Percentiles rank a stretch among this genome's conserved stretches.
Evolutionary conservation across 225 moss, liverwort and hornwort genomes (phyloP).

Genomic region (Marchantia paleacea): DNA sequence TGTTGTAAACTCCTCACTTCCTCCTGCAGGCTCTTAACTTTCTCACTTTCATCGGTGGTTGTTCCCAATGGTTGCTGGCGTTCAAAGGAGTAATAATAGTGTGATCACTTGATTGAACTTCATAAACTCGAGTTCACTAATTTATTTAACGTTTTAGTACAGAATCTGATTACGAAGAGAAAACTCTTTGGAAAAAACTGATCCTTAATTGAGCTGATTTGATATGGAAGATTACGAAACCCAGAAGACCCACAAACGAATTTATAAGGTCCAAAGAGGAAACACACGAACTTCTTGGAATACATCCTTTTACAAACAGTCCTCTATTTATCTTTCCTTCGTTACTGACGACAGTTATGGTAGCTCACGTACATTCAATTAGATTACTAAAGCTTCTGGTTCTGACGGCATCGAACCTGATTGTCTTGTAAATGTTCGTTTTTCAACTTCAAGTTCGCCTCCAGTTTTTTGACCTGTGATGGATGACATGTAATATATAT

Average conservation of each 20-base stretch:
- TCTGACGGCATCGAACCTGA: conserved; percentile 33
- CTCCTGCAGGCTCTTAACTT: conserved; percentile 36
- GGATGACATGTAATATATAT: not conserved
- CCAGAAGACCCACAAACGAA: no score
- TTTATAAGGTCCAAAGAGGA: no score
- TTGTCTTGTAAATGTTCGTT: conserved; percentile 31
- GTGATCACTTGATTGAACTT: not conserved
- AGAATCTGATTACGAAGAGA: not conserved
- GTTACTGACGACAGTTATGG: no score
- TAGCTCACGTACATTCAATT: no score
- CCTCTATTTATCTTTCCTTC: no score
- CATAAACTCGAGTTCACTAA: not conserved
- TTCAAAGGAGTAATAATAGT: not conserved
- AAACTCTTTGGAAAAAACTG: not conserved
- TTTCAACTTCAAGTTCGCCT: conserved; percentile 28
- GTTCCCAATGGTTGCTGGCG: conserved; percentile 17
- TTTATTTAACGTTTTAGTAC: not conserved
- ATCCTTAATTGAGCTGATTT: no score
- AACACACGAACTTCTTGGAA: no score
- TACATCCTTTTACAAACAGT: no score
- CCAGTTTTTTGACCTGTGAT: conserved; percentile 43
- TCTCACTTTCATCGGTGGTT: conserved; percentile 7
- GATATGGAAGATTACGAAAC: no score
- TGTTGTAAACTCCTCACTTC: conserved; percentile 46
- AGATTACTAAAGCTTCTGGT: not conserved